A percentile compares a stretch with the other conserved stretches of the same genome.
Conservation (phyloP, 2,329 filamentous ascomycete species). For the Pleurostoma richardsiae region DNA sequence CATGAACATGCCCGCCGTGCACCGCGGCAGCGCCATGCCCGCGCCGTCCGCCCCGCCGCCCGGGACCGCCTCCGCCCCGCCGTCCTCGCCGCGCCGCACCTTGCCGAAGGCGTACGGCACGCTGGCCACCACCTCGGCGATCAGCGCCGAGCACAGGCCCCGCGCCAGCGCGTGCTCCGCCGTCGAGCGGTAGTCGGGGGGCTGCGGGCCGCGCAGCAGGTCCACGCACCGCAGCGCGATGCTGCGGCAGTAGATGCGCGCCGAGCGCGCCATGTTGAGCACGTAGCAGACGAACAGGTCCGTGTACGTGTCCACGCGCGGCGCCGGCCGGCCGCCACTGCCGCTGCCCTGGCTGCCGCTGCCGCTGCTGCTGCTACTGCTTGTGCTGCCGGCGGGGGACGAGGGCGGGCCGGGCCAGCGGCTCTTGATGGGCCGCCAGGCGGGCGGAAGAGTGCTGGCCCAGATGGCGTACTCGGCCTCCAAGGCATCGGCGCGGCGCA, state of each 20-base stretch:
- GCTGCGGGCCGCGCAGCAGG: constrained; percentile 6
- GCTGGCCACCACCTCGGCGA: constrained; percentile 6
- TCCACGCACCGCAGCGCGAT: constrained; percentile 7
- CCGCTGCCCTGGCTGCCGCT: no score
- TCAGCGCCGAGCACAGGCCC: not conserved
- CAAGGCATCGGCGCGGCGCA: constrained; percentile 5
- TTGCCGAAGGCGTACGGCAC: constrained; percentile 9
- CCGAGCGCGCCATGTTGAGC: constrained; percentile 9
- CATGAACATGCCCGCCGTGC: constrained; percentile 5
- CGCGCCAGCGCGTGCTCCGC: constrained; percentile 3
- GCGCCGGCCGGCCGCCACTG: not conserved
- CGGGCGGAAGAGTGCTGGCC: constrained; percentile 2
- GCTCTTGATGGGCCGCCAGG: constrained; percentile 8
- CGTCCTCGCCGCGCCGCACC: not conserved
- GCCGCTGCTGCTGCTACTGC: not conserved
- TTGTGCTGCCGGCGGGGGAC: constrained; percentile 2
- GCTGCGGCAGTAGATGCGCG: constrained; percentile 7
- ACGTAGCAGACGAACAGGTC: constrained; percentile 10
- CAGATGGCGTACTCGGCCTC: constrained; percentile 8
- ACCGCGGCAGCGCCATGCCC: constrained; percentile 2
- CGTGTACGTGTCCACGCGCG: constrained; percentile 8
- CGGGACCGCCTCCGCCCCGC: not conserved
- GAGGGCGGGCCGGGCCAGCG: not conserved
- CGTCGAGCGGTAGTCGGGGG: constrained; percentile 4
- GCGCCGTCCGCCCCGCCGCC: not conserved